Percentiles rank a stretch among this genome's conserved stretches.
Conservation (phyloP, 371 early-diverging fungal species). For the Rhizopus microsporus region DNA sequence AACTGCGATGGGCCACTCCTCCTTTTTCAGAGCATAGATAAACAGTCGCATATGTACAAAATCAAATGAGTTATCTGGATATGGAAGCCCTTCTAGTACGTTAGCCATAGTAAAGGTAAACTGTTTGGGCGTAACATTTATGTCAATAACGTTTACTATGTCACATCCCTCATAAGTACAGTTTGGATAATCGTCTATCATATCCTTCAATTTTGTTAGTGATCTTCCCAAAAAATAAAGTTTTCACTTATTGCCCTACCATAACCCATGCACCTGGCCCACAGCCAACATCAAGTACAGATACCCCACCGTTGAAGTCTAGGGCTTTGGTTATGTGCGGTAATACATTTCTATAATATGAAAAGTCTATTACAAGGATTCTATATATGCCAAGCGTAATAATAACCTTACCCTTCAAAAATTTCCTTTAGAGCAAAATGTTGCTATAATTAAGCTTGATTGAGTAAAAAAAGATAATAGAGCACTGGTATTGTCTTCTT, state of each 20-base stretch:
- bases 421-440: slow-evolving; percentile 39
- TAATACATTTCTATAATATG: background rate
- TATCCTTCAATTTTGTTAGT: slow-evolving; percentile 11
- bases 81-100: slow-evolving; percentile 6
- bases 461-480: too few species aligned
- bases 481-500: background rate
- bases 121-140: background rate
- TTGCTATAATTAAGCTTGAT: slow-evolving; percentile 9
- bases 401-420: slow-evolving; percentile 22
- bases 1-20: slow-evolving; percentile 15
- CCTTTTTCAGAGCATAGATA: background rate
- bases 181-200: slow-evolving; percentile 19
- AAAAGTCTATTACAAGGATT: slow-evolving; percentile 1
- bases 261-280: slow-evolving; percentile 10
- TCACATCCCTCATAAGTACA: slow-evolving; percentile 14
- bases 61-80: slow-evolving; percentile 19
- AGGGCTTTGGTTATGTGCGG: background rate
- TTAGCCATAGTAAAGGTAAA: slow-evolving; percentile 1
- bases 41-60: slow-evolving; percentile 10
- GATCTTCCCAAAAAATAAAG: background rate
- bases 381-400: background rate
- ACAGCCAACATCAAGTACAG: slow-evolving; percentile 9
- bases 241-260: background rate
- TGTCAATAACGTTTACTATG: slow-evolving; percentile 1
- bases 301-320: background rate